These are phyloP conservation scores for Fusarium mundagurra DNA, from an alignment of 2,329 filamentous ascomycete species.

Conservation along the genomic window DNA sequence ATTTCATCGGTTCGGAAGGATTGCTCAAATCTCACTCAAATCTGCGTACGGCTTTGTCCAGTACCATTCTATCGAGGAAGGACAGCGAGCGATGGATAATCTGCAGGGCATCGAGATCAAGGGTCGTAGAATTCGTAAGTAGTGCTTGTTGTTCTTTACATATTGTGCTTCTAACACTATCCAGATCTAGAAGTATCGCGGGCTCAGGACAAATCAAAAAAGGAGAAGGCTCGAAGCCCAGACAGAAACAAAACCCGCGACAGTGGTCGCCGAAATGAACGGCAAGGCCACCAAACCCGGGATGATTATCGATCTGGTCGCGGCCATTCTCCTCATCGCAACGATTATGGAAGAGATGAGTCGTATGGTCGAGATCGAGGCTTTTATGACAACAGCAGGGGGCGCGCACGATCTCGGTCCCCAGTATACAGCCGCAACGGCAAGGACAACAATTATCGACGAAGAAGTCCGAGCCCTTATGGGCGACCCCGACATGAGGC, in stretches of 20 bases:
- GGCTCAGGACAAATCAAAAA: slow-evolving; percentile 78
- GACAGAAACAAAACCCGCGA: slow-evolving; percentile 64
- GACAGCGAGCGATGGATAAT: slow-evolving; percentile 75
- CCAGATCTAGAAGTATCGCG: slow-evolving; percentile 91
- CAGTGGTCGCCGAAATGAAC: slow-evolving; percentile 54
- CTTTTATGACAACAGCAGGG: slow-evolving; percentile 52
- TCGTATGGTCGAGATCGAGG: slow-evolving; percentile 62
- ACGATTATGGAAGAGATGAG: slow-evolving; percentile 69
- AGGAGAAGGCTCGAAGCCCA: slow-evolving; percentile 68
- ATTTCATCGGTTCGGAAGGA: slow-evolving; percentile 84
- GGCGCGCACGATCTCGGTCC: slow-evolving; percentile 75
- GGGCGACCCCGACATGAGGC: slow-evolving; percentile 59
- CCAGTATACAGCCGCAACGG: slow-evolving; percentile 60
- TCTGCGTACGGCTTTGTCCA: slow-evolving; percentile 98
- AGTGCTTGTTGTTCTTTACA: not conserved
- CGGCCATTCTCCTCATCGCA: slow-evolving; percentile 66
- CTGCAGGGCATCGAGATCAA: slow-evolving; percentile 85
- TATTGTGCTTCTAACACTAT: slow-evolving; percentile 3
- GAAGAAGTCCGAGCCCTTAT: slow-evolving; percentile 76
- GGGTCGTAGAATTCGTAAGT: slow-evolving; percentile 93
- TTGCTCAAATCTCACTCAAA: slow-evolving; percentile 96
- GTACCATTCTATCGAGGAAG: slow-evolving; percentile 81
- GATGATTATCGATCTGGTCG: slow-evolving; percentile 74
- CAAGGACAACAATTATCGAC: slow-evolving; percentile 66
- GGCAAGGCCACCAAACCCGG: slow-evolving; percentile 60